These are phyloP conservation scores for Termitomyces sp. DNA, from an alignment of 1,284 basidiomycete species.

Conservation along the genomic window DNA sequence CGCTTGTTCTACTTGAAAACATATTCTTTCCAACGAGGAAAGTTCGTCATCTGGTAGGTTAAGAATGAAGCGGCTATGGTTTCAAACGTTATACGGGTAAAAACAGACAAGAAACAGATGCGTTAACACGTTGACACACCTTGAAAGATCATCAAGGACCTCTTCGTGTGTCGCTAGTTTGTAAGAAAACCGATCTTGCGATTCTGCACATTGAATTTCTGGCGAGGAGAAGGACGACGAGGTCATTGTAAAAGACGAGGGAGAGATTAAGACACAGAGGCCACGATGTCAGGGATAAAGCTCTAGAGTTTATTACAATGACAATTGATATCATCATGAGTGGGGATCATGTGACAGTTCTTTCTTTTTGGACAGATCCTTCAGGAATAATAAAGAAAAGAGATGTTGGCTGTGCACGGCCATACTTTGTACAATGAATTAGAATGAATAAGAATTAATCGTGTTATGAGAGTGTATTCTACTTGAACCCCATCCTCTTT, in stretches of 20 bases:
- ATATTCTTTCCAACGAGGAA: slow-evolving; percentile 86
- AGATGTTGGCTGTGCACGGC: too few relatives aligned
- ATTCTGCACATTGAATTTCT: slow-evolving; percentile 52
- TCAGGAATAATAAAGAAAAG: too few relatives aligned
- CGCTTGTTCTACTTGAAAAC: slow-evolving; percentile 99
- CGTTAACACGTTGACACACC: slow-evolving; percentile 34
- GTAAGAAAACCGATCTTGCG: slow-evolving; percentile 49
- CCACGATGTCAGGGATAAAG: slow-evolving; percentile 7
- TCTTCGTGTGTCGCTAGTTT: slow-evolving; percentile 67
- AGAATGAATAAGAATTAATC: background rate
- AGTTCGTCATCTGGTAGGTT: slow-evolving; percentile 96
- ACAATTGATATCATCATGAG: background rate
- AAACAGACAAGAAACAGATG: slow-evolving; percentile 4
- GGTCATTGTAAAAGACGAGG: slow-evolving; percentile 31
- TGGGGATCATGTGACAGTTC: background rate
- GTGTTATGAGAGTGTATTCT: slow-evolving; percentile 9
- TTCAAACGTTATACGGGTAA: slow-evolving; percentile 1
- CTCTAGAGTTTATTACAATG: background rate
- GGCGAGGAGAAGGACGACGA: slow-evolving; percentile 67
- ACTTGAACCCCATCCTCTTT: slow-evolving; percentile 81
- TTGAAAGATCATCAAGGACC: slow-evolving; percentile 87
- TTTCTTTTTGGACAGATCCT: too few relatives aligned
- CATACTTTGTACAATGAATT: background rate
- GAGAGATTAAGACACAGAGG: slow-evolving; percentile 21
- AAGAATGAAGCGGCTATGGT: slow-evolving; percentile 84